Percentiles rank a stretch among this genome's conserved stretches.
Conservation (phyloP, 2,329 filamentous ascomycete species). For the Didymella glomerata region DNA sequence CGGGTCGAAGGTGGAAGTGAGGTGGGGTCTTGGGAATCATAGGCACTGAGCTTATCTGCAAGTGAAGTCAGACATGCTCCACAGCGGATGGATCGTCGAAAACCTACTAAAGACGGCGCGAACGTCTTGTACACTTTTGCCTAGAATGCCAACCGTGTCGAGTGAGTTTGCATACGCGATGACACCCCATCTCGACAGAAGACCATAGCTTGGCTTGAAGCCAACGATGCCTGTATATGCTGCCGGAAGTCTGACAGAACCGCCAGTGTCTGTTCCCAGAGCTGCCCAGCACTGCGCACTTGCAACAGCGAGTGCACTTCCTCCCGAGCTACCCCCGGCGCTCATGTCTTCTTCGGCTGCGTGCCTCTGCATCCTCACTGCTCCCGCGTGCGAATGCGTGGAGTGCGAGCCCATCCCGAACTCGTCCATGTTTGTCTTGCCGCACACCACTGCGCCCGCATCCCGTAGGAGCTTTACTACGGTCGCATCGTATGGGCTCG, state of each 20-base stretch:
- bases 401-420: constrained; percentile 95
- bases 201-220: constrained; percentile 91
- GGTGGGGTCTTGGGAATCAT: constrained; percentile 79
- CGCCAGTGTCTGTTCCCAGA: constrained; percentile 92
- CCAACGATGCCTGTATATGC: constrained; percentile 85
- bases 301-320: constrained; percentile 86
- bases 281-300: constrained; percentile 70
- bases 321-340: constrained; percentile 76
- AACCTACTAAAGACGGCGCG: constrained; percentile 52
- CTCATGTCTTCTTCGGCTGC: constrained; percentile 50
- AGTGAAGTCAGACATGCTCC: constrained; percentile 9
- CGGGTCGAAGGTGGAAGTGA: constrained; percentile 69
- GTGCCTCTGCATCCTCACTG: constrained; percentile 62
- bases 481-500: constrained; percentile 82
- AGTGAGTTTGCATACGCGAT: constrained; percentile 92
- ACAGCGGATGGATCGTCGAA: not conserved
- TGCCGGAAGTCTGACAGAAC: constrained; percentile 85
- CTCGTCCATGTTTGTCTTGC: constrained; percentile 94
- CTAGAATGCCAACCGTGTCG: constrained; percentile 85
- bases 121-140: constrained; percentile 61
- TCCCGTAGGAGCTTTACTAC: constrained; percentile 73
- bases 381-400: constrained; percentile 70
- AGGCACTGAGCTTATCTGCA: constrained; percentile 61
- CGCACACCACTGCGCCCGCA: constrained; percentile 70
- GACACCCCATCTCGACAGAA: constrained; percentile 85